Evolutionary conservation across 495 filamentous ascomycete species (phyloP).

Genomic region (Emericellopsis terricola): DNA sequence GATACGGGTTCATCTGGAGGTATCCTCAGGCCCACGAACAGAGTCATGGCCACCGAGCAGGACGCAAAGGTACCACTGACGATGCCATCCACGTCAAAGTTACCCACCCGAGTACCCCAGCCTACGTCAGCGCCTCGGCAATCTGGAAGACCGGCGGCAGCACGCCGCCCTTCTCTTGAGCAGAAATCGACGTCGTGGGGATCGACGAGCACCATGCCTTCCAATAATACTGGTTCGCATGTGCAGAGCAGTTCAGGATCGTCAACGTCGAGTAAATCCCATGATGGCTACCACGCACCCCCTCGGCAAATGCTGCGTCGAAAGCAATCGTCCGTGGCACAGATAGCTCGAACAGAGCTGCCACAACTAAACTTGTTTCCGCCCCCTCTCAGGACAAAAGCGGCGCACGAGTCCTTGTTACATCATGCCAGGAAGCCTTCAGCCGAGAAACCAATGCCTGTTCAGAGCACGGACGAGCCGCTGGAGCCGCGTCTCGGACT

Average conservation of each 20-base stretch:
- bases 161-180: constrained; percentile 1
- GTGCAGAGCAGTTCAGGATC: constrained; percentile 4
- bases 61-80: too few species aligned
- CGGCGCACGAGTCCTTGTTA: too few species aligned
- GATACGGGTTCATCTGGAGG: constrained; percentile 1
- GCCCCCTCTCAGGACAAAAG: too few species aligned
- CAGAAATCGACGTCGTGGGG: constrained; percentile 8
- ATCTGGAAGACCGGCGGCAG: constrained; percentile 1
- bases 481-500: too few species aligned
- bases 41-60: too few species aligned
- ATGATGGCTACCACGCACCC: constrained; percentile 4
- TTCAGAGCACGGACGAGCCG: too few species aligned
- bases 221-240: constrained; percentile 4
- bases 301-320: constrained; percentile 24
- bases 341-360: too few species aligned
- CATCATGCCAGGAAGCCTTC: too few species aligned
- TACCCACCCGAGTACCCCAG: constrained; percentile 7
- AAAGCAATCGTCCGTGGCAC: constrained; percentile 28
- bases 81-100: too few species aligned
- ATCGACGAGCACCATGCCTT: constrained; percentile 3
- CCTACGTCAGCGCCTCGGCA: constrained; percentile 5
- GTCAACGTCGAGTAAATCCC: constrained; percentile 1
- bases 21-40: constrained; percentile 5
- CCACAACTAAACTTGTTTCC: too few species aligned
- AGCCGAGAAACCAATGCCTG: too few species aligned